phyloP scores from a whole-genome alignment of 805 yeast species.

The Cyberlindnera japonica region DNA sequence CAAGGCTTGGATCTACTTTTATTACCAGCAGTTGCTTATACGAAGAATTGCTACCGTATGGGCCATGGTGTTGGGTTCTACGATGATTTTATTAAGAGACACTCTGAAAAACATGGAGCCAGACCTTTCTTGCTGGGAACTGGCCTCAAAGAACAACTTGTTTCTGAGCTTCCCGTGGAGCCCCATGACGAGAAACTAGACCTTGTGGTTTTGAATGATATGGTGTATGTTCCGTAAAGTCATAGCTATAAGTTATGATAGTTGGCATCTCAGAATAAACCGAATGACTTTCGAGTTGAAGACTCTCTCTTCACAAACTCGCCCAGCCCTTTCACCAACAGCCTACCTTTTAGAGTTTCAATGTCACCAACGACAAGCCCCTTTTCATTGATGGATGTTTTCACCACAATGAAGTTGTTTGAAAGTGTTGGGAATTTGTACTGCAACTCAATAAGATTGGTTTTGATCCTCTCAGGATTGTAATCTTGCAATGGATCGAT shows the following conservation, averaged over 20 bases:
- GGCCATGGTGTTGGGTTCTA: constrained; percentile 96
- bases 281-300: constrained; percentile 4
- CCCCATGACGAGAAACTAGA: constrained; percentile 62
- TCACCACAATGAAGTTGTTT: constrained; percentile 68
- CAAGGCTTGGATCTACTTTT: constrained; percentile 65
- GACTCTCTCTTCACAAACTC: constrained; percentile 29
- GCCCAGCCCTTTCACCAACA: constrained; percentile 57
- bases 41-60: constrained; percentile 44
- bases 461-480: constrained; percentile 39
- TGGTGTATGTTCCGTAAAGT: constrained; percentile 3
- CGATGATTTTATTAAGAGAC: constrained; percentile 66
- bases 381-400: constrained; percentile 39
- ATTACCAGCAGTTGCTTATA: constrained; percentile 85
- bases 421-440: constrained; percentile 76
- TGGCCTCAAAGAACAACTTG: constrained; percentile 62
- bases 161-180: constrained; percentile 51
- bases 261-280: constrained; percentile 1
- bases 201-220: constrained; percentile 43
- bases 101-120: constrained; percentile 24
- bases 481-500: constrained; percentile 34
- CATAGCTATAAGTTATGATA: background rate
- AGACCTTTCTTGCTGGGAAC: constrained; percentile 54
- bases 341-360: constrained; percentile 48
- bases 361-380: constrained; percentile 48
- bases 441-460: constrained; percentile 43